phyloP scores from a whole-genome alignment of 352 stramenopile genomes.

The Phytophthora pluvialis region DNA sequence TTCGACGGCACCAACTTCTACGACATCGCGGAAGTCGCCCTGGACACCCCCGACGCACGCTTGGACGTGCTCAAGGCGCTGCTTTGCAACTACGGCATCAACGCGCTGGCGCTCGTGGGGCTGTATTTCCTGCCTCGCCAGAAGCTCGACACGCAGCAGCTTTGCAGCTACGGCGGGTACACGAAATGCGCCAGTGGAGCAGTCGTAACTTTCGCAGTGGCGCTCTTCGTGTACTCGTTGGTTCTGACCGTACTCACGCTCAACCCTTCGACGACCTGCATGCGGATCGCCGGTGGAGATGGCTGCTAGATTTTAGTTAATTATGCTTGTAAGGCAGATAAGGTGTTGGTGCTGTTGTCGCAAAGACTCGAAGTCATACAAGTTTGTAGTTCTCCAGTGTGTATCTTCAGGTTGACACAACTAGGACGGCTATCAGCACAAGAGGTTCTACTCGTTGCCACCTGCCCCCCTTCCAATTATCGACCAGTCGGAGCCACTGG shows the following conservation, averaged over 20 bases:
- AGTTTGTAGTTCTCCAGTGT: too few relatives aligned
- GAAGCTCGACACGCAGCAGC: conserved; percentile 66
- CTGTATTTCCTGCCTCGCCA: conserved; percentile 55
- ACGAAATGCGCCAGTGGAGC: conserved; percentile 53
- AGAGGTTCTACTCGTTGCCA: too few relatives aligned
- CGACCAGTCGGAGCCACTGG: too few relatives aligned
- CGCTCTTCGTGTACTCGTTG: conserved; percentile 36
- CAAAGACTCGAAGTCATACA: too few relatives aligned
- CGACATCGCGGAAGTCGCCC: conserved; percentile 21
- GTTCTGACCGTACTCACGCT: conserved; percentile 40
- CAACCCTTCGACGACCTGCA: conserved; percentile 17
- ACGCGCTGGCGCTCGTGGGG: conserved; percentile 39
- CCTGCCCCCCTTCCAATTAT: too few relatives aligned
- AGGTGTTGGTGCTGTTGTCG: too few relatives aligned
- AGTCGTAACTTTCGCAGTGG: conserved; percentile 39
- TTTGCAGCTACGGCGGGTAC: conserved; percentile 69
- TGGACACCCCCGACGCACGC: conserved; percentile 28
- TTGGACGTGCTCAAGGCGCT: conserved; percentile 38
- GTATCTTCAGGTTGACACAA: too few relatives aligned
- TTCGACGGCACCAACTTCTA: conserved; percentile 52
- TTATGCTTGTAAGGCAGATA: too few relatives aligned
- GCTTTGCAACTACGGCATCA: conserved; percentile 52
- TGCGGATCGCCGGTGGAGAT: too few relatives aligned
- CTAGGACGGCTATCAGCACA: too few relatives aligned
- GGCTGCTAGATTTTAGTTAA: too few relatives aligned